phyloP scores from a whole-genome alignment of 805 yeast genomes.

The Ogataea parapolymorpha region DNA sequence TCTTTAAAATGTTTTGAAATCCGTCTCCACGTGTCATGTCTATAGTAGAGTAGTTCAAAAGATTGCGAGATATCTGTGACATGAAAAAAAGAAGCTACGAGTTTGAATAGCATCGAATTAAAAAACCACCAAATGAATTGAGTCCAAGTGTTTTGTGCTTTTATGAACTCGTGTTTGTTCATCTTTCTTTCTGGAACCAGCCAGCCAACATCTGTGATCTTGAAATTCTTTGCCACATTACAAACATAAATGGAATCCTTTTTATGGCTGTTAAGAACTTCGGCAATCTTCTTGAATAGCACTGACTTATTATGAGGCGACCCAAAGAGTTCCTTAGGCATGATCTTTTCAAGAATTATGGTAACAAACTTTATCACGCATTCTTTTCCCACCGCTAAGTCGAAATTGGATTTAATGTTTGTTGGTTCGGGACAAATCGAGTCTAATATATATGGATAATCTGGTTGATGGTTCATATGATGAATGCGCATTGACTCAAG shows the following conservation, averaged over 20 bases:
- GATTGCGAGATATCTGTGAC: conserved; percentile 54
- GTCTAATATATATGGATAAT: conserved; percentile 38
- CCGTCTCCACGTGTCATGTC: conserved; percentile 55
- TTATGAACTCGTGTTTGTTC: conserved; percentile 42
- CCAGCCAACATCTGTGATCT: conserved; percentile 53
- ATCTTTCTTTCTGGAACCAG: conserved; percentile 33
- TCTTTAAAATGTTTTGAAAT: conserved; percentile 41
- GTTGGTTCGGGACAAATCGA: conserved; percentile 28
- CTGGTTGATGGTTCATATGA: conserved; percentile 30
- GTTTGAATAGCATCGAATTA: conserved; percentile 38
- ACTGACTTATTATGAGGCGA: conserved; percentile 42
- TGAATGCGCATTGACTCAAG: conserved; percentile 28
- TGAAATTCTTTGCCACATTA: conserved; percentile 35
- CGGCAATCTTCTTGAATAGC: conserved; percentile 36
- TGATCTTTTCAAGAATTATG: conserved; percentile 41
- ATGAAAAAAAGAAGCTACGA: conserved; percentile 58
- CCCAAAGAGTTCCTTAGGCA: conserved; percentile 57
- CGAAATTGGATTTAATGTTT: conserved; percentile 27
- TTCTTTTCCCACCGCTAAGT: conserved; percentile 30
- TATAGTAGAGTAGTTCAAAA: conserved; percentile 44
- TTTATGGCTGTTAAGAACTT: conserved; percentile 36
- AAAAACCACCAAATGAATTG: conserved; percentile 61
- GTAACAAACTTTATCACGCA: conserved; percentile 42
- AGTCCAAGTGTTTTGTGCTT: conserved; percentile 36
- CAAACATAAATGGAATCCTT: conserved; percentile 35